Evolutionary conservation across 2,329 filamentous ascomycete genomes (phyloP).

Genomic region (Beauveria caledonica): DNA sequence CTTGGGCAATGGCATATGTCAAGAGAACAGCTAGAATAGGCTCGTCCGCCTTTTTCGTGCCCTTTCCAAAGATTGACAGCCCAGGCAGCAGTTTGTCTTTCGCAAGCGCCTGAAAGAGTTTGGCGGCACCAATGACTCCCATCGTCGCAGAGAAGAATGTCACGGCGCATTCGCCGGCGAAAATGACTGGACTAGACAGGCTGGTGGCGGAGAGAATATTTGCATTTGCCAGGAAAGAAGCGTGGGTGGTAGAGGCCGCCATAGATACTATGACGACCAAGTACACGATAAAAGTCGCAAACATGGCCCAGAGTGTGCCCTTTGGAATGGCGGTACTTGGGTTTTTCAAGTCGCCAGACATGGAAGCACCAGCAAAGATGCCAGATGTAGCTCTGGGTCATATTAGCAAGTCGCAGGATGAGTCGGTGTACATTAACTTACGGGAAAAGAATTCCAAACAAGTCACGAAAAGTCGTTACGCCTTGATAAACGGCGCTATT

Average conservation of each 20-base stretch:
- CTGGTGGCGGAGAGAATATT: conserved; percentile 80
- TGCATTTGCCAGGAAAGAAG: conserved; percentile 63
- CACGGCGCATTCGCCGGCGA: conserved; percentile 75
- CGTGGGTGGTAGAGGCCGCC: conserved; percentile 65
- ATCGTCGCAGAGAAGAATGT: conserved; percentile 81
- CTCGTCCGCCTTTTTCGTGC: conserved; percentile 63
- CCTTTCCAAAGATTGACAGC: conserved; percentile 63
- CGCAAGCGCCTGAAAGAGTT: conserved; percentile 75
- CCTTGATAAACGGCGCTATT: conserved; percentile 54
- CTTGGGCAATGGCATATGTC: conserved; percentile 66
- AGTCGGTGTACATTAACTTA: conserved; percentile 29
- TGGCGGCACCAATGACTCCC: conserved; percentile 78
- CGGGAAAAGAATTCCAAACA: conserved; percentile 83
- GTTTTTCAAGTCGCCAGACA: conserved; percentile 79
- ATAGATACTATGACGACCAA: conserved; percentile 69
- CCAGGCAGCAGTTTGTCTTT: conserved; percentile 73
- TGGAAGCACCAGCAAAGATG: conserved; percentile 68
- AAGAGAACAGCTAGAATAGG: conserved; percentile 68
- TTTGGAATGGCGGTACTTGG: conserved; percentile 78
- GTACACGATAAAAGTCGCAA: conserved; percentile 69
- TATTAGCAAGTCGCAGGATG: conserved; percentile 32
- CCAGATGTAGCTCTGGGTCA: conserved; percentile 38
- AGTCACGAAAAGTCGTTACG: conserved; percentile 64
- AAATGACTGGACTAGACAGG: conserved; percentile 62
- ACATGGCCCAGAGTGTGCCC: conserved; percentile 72